Evolutionary conservation across 495 filamentous ascomycete species (phyloP), one percentile per base, ranked within the genome.

Genomic region (Daldinia grandis): DNA sequence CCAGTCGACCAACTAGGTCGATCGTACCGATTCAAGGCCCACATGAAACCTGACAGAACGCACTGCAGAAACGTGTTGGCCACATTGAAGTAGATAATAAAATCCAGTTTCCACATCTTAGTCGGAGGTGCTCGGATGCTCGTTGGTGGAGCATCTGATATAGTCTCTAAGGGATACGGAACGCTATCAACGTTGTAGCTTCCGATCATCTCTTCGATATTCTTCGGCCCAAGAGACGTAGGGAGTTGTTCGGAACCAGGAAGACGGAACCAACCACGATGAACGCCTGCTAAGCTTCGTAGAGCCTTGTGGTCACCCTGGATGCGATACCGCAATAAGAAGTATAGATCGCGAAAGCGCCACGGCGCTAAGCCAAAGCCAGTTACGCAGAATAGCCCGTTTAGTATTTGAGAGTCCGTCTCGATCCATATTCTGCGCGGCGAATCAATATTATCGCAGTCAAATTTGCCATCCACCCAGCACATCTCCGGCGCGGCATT

Each of bases 311-410:
- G 73, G 1, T 87, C 82, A 12, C 81, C 79, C 15, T 73, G 64
- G 3, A 91, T 51, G 1, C 92, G 86, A 80, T 87, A 95, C 64
- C 81, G 78, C 3, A 91, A 74, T 30, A 92, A 82, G 71, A 86
- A 91, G 72, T 88, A 97, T 12, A 90, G 79, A 74, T 97, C 93
- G 1, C 93, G 85, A 72, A 95, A 90, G 15, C 93, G 84, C 93
- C 93, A 97, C 0, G 93, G 93, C 4, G 90, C 89, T 6, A 95
- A 84, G 0, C 93, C 93, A 67, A 95, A 94, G 4, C 90, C 92
- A 3, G 93, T 93, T 3, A 96, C 88, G 81, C 93, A 95, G 84
- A 97, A 96, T 0, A 96, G 86, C 0, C 83, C 91, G 69, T 91
- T 97, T 17, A 96, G 83, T 65, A 96, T 91, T 74, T 97, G 93